phyloP scores from a whole-genome alignment of 345 rosid genomes.

The Corchorus olitorius region DNA sequence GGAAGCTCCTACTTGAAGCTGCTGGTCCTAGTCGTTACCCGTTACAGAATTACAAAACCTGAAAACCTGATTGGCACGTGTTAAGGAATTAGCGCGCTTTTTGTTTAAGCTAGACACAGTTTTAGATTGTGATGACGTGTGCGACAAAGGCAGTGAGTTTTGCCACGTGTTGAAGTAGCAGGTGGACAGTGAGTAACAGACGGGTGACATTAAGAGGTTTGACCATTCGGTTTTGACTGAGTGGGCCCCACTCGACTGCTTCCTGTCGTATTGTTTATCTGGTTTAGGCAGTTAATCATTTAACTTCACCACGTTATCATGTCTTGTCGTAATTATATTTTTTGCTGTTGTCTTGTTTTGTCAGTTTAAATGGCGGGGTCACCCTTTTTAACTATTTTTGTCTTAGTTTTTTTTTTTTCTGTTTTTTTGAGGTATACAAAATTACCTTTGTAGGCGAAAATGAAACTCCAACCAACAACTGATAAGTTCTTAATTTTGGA shows the following conservation, averaged over 20 bases:
- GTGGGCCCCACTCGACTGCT: constrained; percentile 2
- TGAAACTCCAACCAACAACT: too few species aligned
- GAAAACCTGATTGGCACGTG: not conserved
- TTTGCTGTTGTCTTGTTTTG: not conserved
- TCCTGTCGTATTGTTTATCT: not conserved
- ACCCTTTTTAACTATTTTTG: too few species aligned
- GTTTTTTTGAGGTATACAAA: too few species aligned
- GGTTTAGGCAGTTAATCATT: not conserved
- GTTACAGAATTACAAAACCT: not conserved
- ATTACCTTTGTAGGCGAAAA: too few species aligned
- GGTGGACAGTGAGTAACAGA: not conserved
- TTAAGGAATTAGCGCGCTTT: not conserved
- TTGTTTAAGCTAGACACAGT: not conserved
- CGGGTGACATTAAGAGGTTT: not conserved
- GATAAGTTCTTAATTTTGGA: too few species aligned
- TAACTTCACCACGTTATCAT: not conserved
- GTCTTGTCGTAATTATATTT: not conserved
- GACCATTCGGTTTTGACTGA: not conserved
- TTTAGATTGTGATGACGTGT: not conserved
- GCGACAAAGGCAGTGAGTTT: not conserved
- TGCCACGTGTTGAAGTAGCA: not conserved
- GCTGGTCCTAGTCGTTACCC: constrained; percentile 13
- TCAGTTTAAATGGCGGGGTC: too few species aligned
- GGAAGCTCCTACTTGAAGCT: not conserved
- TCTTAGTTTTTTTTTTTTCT: too few species aligned